Evolutionary conservation across 805 yeast genomes (phyloP).

Genomic region (Ogataea sp.): DNA sequence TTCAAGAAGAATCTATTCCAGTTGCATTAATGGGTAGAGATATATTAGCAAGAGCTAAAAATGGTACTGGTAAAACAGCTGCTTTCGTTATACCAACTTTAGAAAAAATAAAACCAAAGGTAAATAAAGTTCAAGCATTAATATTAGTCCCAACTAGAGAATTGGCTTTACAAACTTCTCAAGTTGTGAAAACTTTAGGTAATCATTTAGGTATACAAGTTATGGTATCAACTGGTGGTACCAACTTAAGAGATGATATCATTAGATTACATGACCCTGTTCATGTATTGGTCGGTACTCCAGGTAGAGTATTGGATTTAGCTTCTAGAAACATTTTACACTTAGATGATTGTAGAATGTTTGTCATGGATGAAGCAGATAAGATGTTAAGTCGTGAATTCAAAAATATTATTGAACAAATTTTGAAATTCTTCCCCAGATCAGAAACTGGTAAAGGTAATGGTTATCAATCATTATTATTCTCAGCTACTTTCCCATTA

Average conservation of each 20-base stretch:
- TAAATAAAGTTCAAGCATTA: constrained; percentile 81
- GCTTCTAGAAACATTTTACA: constrained; percentile 86
- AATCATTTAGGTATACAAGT: constrained; percentile 87
- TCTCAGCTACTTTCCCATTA: constrained; percentile 94
- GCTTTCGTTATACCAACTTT: constrained; percentile 92
- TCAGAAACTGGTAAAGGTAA: constrained; percentile 25
- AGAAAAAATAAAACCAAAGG: constrained; percentile 79
- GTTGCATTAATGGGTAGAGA: constrained; percentile 94
- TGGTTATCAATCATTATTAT: constrained; percentile 75
- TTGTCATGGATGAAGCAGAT: constrained; percentile 98
- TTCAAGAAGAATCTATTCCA: constrained; percentile 96
- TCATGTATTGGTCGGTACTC: constrained; percentile 93
- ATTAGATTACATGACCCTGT: constrained; percentile 88
- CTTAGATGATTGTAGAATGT: constrained; percentile 74
- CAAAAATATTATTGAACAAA: constrained; percentile 78
- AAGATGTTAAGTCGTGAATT: constrained; percentile 91
- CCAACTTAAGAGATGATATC: constrained; percentile 88
- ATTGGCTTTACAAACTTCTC: constrained; percentile 94
- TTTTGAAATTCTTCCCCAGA: constrained; percentile 69
- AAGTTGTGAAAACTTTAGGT: constrained; percentile 92
- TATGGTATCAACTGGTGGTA: constrained; percentile 99
- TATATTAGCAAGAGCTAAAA: constrained; percentile 93
- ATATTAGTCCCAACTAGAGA: constrained; percentile 97
- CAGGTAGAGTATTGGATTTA: constrained; percentile 93
- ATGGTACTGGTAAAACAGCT: constrained; percentile 98